Evolutionary conservation across 2,329 filamentous ascomycete species (phyloP).

Genomic region (Sporothrix mexicana): DNA sequence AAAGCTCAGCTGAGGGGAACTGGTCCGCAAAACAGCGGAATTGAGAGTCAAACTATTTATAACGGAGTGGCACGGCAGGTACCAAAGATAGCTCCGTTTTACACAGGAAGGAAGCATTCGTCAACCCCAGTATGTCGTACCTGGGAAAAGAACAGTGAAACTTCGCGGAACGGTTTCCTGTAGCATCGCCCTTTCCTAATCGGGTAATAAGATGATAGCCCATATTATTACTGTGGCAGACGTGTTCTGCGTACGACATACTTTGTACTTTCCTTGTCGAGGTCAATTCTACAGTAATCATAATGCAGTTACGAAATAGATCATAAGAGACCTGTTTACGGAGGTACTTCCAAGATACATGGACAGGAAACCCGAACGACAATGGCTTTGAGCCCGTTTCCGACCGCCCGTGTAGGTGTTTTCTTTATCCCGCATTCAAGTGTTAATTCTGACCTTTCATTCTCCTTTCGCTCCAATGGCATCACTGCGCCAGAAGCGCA

Average conservation of each 20-base stretch:
- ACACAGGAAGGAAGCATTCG: neutral
- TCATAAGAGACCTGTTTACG: neutral
- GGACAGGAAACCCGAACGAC: neutral
- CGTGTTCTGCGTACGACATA: neutral
- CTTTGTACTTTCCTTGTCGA: neutral
- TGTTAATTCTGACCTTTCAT: neutral
- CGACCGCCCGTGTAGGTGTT: neutral
- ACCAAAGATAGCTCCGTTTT: constrained; percentile 11
- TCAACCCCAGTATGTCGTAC: constrained; percentile 15
- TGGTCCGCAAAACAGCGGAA: constrained; percentile 19
- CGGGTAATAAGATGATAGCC: constrained; percentile 21
- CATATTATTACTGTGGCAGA: no score
- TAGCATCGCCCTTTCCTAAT: constrained; percentile 12
- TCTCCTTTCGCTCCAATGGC: constrained; percentile 3
- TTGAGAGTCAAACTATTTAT: neutral
- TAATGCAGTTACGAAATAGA: neutral
- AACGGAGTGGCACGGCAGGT: neutral
- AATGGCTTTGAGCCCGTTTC: neutral
- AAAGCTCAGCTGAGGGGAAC: constrained; percentile 3
- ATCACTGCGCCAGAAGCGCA: constrained; percentile 1
- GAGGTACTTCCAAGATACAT: neutral
- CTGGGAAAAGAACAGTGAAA: constrained; percentile 4
- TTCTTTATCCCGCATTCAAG: neutral
- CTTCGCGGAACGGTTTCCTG: constrained; percentile 25
- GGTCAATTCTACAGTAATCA: neutral